Conservation (phyloP, 2,329 filamentous ascomycete species). For the Talaromyces sp. region DNA sequence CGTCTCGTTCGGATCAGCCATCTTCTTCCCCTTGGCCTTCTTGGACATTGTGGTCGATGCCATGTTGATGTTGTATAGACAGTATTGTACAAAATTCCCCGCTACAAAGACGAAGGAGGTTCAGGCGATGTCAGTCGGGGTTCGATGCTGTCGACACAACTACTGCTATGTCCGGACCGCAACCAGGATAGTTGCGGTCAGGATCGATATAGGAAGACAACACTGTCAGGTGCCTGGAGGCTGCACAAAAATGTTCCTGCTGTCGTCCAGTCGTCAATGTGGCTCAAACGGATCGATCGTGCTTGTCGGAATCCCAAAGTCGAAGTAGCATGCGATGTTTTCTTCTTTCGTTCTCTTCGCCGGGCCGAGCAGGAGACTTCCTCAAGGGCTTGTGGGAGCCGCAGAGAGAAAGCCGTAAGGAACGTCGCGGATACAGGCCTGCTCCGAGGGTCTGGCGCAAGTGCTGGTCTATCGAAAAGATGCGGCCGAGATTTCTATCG, state of each 20-base stretch:
- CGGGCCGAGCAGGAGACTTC: not conserved
- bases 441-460: constrained; percentile 9
- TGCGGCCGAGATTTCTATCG: constrained; percentile 17
- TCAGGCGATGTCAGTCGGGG: constrained; percentile 30
- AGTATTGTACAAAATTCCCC: constrained; percentile 31
- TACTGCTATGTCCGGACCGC: constrained; percentile 19
- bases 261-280: not conserved
- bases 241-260: not conserved
- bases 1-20: constrained; percentile 78
- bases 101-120: constrained; percentile 38
- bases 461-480: constrained; percentile 15
- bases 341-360: not conserved
- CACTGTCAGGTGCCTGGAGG: not conserved
- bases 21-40: constrained; percentile 81
- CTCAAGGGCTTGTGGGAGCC: not conserved
- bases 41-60: constrained; percentile 55
- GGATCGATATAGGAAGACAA: not conserved
- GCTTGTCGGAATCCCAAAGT: constrained; percentile 3
- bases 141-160: constrained; percentile 13
- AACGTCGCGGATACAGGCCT: not conserved
- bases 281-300: constrained; percentile 6
- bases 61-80: constrained; percentile 22
- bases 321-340: not conserved
- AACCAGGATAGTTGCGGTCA: constrained; percentile 12
- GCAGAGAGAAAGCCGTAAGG: not conserved